These are phyloP conservation scores for Dorcoceras hygrometricum DNA, from an alignment of 257 asterid genomes.

Conservation along the genomic window DNA sequence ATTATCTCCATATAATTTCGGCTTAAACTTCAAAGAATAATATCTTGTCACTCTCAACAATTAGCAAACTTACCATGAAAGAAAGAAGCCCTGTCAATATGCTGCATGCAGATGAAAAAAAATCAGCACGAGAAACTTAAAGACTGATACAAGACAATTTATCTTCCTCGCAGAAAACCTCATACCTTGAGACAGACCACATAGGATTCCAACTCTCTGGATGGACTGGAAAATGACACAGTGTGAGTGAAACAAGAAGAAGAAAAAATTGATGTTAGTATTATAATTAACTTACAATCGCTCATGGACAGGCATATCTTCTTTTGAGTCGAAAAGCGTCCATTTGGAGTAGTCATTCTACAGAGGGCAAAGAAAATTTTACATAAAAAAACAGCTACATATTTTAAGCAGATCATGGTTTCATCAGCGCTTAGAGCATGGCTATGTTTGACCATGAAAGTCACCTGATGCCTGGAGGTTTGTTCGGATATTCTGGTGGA, in stretches of 20 bases:
- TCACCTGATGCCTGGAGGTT: conserved; percentile 97
- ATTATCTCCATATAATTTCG: conserved; percentile 2
- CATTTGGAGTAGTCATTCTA: conserved; percentile 85
- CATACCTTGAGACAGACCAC: conserved; percentile 69
- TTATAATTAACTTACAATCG: conserved; percentile 49
- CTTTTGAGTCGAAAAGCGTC: conserved; percentile 90
- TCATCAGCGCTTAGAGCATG: neutral
- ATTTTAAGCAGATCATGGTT: conserved; percentile 12
- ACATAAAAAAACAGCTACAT: conserved; percentile 13
- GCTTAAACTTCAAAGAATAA: neutral
- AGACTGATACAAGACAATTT: conserved; percentile 13
- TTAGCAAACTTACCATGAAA: conserved; percentile 74
- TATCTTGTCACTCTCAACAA: neutral
- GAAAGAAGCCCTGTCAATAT: conserved; percentile 95
- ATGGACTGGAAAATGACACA: conserved; percentile 43
- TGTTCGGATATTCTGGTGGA: conserved; percentile 94
- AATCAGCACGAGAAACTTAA: conserved; percentile 33
- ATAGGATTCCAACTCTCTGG: conserved; percentile 73
- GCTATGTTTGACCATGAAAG: conserved; percentile 8
- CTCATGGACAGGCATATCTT: conserved; percentile 97
- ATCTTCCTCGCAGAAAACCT: conserved; percentile 11
- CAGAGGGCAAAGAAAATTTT: conserved; percentile 27
- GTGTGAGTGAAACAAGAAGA: conserved; percentile 24
- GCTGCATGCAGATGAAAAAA: conserved; percentile 52
- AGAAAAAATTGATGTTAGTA: conserved; percentile 9